Evolutionary conservation across 164 flowering plant species (phyloP).

Genomic region (Aristolochia contorta): DNA sequence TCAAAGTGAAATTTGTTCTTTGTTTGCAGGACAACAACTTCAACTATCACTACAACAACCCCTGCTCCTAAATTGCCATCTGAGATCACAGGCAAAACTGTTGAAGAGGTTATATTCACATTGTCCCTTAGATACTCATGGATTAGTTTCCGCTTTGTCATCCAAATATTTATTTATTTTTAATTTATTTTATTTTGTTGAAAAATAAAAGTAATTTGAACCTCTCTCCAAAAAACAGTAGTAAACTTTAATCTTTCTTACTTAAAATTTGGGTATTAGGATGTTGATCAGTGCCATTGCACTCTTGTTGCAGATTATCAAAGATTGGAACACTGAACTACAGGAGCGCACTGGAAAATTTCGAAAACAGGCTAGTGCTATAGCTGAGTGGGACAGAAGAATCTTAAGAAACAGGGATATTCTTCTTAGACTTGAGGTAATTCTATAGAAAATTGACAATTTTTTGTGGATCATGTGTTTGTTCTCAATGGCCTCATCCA

Average conservation of each 20-base stretch:
- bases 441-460: neutral
- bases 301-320: conserved; percentile 53
- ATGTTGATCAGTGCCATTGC: neutral
- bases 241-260: neutral
- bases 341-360: conserved; percentile 93
- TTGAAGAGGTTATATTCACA: conserved; percentile 63
- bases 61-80: conserved; percentile 83
- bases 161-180: too few species aligned
- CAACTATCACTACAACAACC: conserved; percentile 34
- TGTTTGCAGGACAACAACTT: conserved; percentile 37
- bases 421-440: conserved; percentile 91
- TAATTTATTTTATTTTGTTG: too few species aligned
- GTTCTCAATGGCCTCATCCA: neutral
- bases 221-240: neutral
- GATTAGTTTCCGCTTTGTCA: too few species aligned
- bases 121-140: too few species aligned
- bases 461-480: neutral
- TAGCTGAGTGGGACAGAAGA: conserved; percentile 96
- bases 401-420: conserved; percentile 85
- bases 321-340: conserved; percentile 95
- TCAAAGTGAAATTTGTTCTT: neutral
- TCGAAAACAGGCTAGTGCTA: conserved; percentile 82
- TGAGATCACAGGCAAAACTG: conserved; percentile 89
- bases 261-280: neutral
- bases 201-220: neutral